Evolutionary conservation across 1,139 yeast species (phyloP).

Genomic region (Blastobotrys apis): DNA sequence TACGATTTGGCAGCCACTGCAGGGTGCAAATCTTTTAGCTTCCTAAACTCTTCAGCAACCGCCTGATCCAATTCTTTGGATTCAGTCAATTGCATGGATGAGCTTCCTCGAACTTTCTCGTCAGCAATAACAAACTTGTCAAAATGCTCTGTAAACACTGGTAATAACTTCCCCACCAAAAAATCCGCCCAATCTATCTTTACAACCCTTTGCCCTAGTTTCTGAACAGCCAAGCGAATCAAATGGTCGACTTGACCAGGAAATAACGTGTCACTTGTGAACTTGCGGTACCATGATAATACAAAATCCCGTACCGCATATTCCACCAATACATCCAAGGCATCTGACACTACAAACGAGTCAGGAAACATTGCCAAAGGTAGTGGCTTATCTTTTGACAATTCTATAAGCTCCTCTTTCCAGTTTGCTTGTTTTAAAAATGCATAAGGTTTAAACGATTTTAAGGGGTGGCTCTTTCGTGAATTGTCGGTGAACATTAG

Average conservation of each 20-base stretch:
- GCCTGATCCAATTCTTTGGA: slow-evolving; percentile 50
- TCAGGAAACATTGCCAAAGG: slow-evolving; percentile 43
- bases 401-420: slow-evolving; percentile 22
- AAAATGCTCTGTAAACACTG: slow-evolving; percentile 65
- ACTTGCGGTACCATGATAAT: slow-evolving; percentile 55
- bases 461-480: slow-evolving; percentile 6
- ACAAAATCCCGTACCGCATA: slow-evolving; percentile 59
- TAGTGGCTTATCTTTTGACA: slow-evolving; percentile 22
- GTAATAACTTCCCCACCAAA: slow-evolving; percentile 55
- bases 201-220: slow-evolving; percentile 42
- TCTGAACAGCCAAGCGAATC: slow-evolving; percentile 43
- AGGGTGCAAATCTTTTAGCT: slow-evolving; percentile 45
- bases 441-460: slow-evolving; percentile 18
- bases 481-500: slow-evolving; percentile 19
- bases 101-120: slow-evolving; percentile 28
- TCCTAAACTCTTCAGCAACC: slow-evolving; percentile 54
- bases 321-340: slow-evolving; percentile 50
- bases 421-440: slow-evolving; percentile 23
- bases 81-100: slow-evolving; percentile 36
- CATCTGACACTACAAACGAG: slow-evolving; percentile 50
- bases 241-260: slow-evolving; percentile 51
- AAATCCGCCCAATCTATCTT: slow-evolving; percentile 54
- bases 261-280: slow-evolving; percentile 49
- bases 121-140: slow-evolving; percentile 52
- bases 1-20: slow-evolving; percentile 46